Evolutionary conservation across 2,329 filamentous ascomycete species (phyloP).

Genomic region (Talaromyces verruculosus): DNA sequence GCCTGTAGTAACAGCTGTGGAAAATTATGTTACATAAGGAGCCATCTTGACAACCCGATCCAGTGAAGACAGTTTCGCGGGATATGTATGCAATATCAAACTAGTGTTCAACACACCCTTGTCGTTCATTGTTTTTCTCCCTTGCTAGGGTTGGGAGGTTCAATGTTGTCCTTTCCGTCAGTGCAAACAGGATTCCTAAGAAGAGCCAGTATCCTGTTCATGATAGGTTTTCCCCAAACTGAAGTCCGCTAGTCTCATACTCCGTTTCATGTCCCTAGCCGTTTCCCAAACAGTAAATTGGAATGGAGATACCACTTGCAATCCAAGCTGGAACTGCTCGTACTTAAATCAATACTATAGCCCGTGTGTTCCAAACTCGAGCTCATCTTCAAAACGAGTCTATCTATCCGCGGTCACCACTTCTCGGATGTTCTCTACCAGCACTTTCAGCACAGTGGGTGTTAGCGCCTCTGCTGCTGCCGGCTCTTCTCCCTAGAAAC

Average conservation of each 20-base stretch:
- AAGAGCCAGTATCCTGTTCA: no score
- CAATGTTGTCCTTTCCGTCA: no score
- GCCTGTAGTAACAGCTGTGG: background rate
- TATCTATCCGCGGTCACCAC: background rate
- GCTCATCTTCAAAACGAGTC: background rate
- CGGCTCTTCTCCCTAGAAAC: conserved; percentile 27
- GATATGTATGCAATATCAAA: no score
- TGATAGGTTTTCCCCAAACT: background rate
- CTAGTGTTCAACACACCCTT: background rate
- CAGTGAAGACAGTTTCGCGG: no score
- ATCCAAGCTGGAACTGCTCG: background rate
- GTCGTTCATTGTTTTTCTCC: background rate
- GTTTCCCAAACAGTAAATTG: background rate
- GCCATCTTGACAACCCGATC: background rate
- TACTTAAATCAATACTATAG: background rate
- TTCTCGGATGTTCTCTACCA: background rate
- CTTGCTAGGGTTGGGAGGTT: background rate
- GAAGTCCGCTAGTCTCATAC: background rate
- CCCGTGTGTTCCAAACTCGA: background rate
- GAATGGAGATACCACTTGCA: background rate
- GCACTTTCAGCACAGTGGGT: background rate
- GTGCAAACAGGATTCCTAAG: no score
- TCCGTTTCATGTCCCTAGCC: background rate
- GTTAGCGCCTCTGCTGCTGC: background rate
- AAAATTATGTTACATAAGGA: background rate